Conservation (phyloP, 1,284 basidiomycete genomes). For the Chalciporus sp. region DNA sequence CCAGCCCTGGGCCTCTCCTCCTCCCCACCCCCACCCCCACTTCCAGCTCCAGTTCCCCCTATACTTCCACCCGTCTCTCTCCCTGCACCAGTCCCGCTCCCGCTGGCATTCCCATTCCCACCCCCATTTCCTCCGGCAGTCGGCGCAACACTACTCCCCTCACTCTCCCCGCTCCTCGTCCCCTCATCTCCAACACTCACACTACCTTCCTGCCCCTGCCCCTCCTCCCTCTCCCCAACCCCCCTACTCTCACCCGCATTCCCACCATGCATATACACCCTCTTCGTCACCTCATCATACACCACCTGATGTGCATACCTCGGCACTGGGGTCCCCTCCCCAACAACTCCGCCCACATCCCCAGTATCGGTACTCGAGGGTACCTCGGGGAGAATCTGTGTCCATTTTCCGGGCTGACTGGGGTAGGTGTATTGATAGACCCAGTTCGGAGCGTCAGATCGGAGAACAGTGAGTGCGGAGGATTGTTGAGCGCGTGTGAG, state of each 20-base stretch:
- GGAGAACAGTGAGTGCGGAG: slow-evolving; percentile 46
- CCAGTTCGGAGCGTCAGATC: slow-evolving; percentile 58
- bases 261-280: slow-evolving; percentile 71
- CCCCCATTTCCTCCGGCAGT: not conserved
- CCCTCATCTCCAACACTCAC: not conserved
- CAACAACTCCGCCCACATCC: not conserved
- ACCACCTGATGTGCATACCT: slow-evolving; percentile 78
- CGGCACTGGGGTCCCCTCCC: slow-evolving; percentile 44
- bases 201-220: slow-evolving; percentile 6
- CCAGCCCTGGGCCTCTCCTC: slow-evolving; percentile 23
- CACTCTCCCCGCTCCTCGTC: not conserved
- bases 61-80: not conserved
- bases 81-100: not conserved
- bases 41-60: too few species aligned
- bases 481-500: slow-evolving; percentile 47
- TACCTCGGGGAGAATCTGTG: slow-evolving; percentile 47
- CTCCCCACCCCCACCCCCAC: slow-evolving; percentile 1
- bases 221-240: slow-evolving; percentile 19
- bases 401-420: slow-evolving; percentile 63
- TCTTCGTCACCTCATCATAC: slow-evolving; percentile 59
- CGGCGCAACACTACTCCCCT: not conserved
- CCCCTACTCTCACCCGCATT: slow-evolving; percentile 50
- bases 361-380: slow-evolving; percentile 7
- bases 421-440: slow-evolving; percentile 58
- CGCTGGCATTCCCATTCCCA: not conserved